These are phyloP conservation scores for Neurospora sp. DNA, from an alignment of 495 filamentous ascomycete genomes.

Conservation along the genomic window DNA sequence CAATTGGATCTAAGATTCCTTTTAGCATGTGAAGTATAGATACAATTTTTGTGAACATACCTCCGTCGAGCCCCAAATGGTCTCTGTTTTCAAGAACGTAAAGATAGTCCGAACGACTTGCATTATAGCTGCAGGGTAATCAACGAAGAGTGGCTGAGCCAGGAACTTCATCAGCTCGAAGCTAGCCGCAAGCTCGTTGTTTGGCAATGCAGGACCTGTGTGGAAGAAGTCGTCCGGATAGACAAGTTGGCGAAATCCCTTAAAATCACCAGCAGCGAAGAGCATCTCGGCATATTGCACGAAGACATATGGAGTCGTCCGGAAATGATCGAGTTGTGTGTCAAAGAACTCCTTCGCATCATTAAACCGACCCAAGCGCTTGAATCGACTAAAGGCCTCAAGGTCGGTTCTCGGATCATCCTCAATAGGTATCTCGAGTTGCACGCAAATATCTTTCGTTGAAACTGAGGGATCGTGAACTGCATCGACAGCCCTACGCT, in stretches of 20 bases:
- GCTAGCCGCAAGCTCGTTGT: slow-evolving; percentile 3
- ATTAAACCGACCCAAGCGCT: slow-evolving; percentile 12
- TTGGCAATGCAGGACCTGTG: neutral
- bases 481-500: slow-evolving; percentile 1
- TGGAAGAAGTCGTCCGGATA: neutral
- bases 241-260: neutral
- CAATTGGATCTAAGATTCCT: slow-evolving; percentile 2
- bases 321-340: slow-evolving; percentile 1
- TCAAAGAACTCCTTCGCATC: slow-evolving; percentile 11
- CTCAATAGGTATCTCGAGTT: slow-evolving; percentile 7
- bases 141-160: neutral
- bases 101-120: neutral
- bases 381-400: slow-evolving; percentile 14
- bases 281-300: slow-evolving; percentile 15
- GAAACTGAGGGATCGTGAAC: slow-evolving; percentile 10
- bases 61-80: slow-evolving; percentile 9
- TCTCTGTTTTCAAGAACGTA: neutral
- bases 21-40: neutral
- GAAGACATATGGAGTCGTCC: slow-evolving; percentile 6
- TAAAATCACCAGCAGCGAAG: slow-evolving; percentile 10
- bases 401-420: slow-evolving; percentile 12
- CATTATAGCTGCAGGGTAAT: neutral
- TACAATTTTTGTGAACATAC: neutral
- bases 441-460: slow-evolving; percentile 8
- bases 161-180: slow-evolving; percentile 6